Conservation (phyloP, 2,329 filamentous ascomycete species). For the Trichophyton equinum region DNA sequence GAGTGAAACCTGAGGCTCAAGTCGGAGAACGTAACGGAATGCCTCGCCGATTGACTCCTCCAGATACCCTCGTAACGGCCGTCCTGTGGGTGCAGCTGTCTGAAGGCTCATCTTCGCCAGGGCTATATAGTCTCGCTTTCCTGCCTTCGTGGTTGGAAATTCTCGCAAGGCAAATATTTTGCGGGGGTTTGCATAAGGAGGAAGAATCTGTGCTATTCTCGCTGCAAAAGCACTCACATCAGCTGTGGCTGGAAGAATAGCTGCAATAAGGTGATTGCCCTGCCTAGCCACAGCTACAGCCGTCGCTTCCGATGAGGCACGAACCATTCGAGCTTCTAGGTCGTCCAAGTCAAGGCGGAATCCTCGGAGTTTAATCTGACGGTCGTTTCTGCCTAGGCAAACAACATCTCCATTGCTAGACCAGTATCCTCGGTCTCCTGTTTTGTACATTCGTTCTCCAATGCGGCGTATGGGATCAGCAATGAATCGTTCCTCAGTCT, state of each 20-base stretch:
- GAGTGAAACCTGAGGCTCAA: not conserved
- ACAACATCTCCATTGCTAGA: not conserved
- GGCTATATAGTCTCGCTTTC: not conserved
- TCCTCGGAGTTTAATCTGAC: not conserved
- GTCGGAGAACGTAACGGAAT: not conserved
- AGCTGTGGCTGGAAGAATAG: not conserved
- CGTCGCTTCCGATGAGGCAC: not conserved
- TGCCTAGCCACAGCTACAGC: not conserved
- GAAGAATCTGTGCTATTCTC: slow-evolving; percentile 3
- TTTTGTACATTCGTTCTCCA: not conserved
- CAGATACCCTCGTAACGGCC: not conserved
- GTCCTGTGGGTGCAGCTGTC: not conserved
- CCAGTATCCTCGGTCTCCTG: not conserved
- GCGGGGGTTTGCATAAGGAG: not conserved
- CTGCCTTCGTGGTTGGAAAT: not conserved
- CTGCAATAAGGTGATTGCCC: slow-evolving; percentile 5
- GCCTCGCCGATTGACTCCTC: slow-evolving; percentile 7
- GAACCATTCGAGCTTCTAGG: not conserved
- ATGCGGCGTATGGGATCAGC: slow-evolving; percentile 39
- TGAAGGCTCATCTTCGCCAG: not conserved
- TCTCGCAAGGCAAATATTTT: not conserved
- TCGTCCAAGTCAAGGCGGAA: not conserved
- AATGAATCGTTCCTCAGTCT: slow-evolving; percentile 59
- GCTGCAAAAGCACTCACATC: not conserved
- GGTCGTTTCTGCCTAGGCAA: not conserved